Evolutionary conservation across 306 rosid genomes (phyloP), one percentile per base, ranked within the genome.

Genomic region (Cucurbita maxima): DNA sequence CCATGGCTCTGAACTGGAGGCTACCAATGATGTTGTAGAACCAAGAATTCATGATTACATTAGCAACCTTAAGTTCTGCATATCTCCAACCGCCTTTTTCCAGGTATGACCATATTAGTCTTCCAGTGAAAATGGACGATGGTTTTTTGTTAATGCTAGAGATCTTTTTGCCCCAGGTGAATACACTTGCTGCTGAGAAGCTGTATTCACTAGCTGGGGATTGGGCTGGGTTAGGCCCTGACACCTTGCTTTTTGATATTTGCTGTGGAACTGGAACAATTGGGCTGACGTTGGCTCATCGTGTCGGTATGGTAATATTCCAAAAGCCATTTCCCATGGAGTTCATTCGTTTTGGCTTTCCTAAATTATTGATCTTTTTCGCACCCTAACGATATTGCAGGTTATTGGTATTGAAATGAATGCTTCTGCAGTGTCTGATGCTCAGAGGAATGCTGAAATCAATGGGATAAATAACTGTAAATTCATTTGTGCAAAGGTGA

Each of bases 221-320:
- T 85, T 94, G 99, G 99, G 97, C 99, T 78, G 81, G 81, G 79
- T 80, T 94, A 74, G 96, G 91, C 59, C 91, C 92, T 60, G 95
- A 94, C 71, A 91, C 99, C 51, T 87, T 94, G 85, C 86, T 94
- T 19, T 91, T 94, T 83, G 99, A 94, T 71, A 79, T 94, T 67
- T 94, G 97, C 83, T 94, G 99, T 82, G 96, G 97, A 72, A 94
- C 98, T 34, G 98, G 98, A 81, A 89, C 98, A 73, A 90, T 94
- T 84, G 95, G 99, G 77, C 82, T 94, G 78, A 91, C 99, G n/a
- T 89, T 91, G 85, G 97, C 97, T 40, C 96, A 84, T 77, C 96
- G 80, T 79, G 99, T 94, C 80, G 95, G 96, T 79, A 88, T 94
- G 99, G 97, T 95, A 95, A 90, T 86, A 83, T 34, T 87, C 93